Percentiles rank a stretch among this genome's conserved stretches.
Conservation (phyloP, 441 rosid genomes). For the Populus hybrid region DNA sequence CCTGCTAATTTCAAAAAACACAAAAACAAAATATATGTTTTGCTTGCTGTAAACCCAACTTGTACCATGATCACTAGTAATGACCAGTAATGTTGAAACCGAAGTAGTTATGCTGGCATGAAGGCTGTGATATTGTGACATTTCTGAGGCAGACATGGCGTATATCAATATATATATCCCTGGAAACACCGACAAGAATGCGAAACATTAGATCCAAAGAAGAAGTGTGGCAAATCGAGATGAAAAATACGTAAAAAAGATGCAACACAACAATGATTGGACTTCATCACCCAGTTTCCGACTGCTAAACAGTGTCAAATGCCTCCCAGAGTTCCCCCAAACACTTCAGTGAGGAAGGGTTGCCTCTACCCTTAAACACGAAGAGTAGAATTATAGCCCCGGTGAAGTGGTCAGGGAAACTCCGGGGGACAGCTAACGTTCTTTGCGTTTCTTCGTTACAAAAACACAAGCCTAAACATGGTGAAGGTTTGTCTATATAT, state of each 20-base stretch:
- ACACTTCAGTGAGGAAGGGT: conserved; percentile 41
- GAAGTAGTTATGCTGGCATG: background rate
- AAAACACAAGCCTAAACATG: background rate
- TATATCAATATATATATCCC: background rate
- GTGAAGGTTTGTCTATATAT: background rate
- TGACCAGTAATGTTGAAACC: no score
- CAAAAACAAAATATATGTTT: no score
- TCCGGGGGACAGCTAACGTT: conserved; percentile 29
- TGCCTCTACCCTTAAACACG: background rate
- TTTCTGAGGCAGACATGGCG: background rate
- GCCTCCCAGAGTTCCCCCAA: conserved; percentile 51
- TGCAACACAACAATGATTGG: background rate
- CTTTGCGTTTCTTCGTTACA: background rate
- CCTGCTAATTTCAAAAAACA: background rate
- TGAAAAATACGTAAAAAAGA: background rate
- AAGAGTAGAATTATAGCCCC: conserved; percentile 4
- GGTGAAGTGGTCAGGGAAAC: conserved; percentile 52
- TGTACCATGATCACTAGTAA: no score
- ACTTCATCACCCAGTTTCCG: background rate
- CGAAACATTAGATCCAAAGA: background rate
- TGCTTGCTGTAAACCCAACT: no score
- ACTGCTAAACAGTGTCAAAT: conserved; percentile 15
- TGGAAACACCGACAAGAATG: background rate
- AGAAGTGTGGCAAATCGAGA: background rate
- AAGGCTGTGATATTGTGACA: background rate